Evolutionary conservation across 306 rosid species (phyloP).

Genomic region (Luffa aegyptiaca): DNA sequence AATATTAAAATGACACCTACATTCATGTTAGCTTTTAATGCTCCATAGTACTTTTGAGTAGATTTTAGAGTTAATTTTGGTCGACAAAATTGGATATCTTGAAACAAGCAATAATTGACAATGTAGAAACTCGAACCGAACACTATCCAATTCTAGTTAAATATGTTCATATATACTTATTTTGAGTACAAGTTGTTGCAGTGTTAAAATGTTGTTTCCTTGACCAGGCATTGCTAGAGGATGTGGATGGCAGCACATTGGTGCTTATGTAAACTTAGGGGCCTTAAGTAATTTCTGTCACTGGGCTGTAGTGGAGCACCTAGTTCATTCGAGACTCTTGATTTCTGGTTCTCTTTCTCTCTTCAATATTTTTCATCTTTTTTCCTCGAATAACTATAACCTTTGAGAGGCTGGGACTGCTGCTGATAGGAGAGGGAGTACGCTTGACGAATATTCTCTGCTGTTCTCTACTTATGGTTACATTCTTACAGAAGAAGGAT

Average conservation of each 20-base stretch:
- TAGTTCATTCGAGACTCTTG: too few relatives aligned
- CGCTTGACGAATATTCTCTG: background rate
- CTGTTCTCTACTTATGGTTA: background rate
- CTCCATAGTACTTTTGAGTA: background rate
- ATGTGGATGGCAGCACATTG: constrained; percentile 71
- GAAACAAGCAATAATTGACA: background rate
- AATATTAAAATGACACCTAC: background rate
- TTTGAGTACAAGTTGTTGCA: background rate
- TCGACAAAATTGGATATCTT: background rate
- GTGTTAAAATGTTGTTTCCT: background rate
- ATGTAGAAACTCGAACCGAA: background rate
- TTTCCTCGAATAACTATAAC: background rate
- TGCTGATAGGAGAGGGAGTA: background rate
- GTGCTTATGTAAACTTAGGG: constrained; percentile 58
- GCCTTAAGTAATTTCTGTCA: too few relatives aligned
- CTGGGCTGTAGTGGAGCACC: too few relatives aligned
- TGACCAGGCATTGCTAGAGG: constrained; percentile 59
- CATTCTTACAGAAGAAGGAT: constrained; percentile 12
- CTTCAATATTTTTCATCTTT: background rate
- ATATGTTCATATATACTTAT: background rate
- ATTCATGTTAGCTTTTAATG: background rate
- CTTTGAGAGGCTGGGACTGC: background rate
- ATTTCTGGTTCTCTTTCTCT: background rate
- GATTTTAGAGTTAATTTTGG: background rate
- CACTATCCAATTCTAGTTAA: background rate